Base-by-base conservation (phyloP, 352 stramenopile species). In the Aphanomyces astaci region DNA sequence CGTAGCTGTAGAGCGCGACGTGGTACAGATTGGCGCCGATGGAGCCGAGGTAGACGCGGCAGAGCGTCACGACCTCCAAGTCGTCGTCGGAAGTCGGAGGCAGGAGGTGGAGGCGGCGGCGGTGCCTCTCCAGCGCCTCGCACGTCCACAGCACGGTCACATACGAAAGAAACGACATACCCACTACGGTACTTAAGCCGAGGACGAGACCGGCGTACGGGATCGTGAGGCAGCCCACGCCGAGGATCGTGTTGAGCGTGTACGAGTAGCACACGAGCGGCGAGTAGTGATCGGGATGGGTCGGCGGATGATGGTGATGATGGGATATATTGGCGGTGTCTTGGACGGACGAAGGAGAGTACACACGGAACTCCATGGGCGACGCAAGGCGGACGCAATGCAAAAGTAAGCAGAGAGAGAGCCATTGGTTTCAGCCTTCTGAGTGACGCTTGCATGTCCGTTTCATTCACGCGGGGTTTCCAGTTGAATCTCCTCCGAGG, bases 231-330 rank as follows among this genome's bases (percentile, higher is more conserved):
- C 74, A 79, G 1, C 76, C 76, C 1, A 82, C 76, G 2, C 76
- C 76, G 25, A 82, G 56, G 59, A 82, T 79, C 60, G 80, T 80
- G 63, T 82, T 82, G 15, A 82, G 75, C n/a, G 74, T 76, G 22
- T 80, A 74, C 39, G 62, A 71, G 49, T 80, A 80, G 15, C 76
- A 59, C 25, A 69, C 64, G 0, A 63, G 39, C 13, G 70, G 52
- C 51, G 51, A 32, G 63, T 76, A 76, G 13, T 7, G 7, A 36
- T 59, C 30, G 27, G 51, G 13, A 19, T 32, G 25, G 25, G 10
- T 7, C n/a, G 36, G 36, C 36, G 36, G 36, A 15, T 43, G 36
- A 15, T 43, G 36, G 36, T 15, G 7, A 7, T 43, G 7, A 43
- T 32, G 17, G n/a, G n/a, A n/a, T n/a, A n/a, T n/a, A n/a, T n/a